phyloP scores from a whole-genome alignment of 139 green algal species.

The Volvox reticuliferus region DNA sequence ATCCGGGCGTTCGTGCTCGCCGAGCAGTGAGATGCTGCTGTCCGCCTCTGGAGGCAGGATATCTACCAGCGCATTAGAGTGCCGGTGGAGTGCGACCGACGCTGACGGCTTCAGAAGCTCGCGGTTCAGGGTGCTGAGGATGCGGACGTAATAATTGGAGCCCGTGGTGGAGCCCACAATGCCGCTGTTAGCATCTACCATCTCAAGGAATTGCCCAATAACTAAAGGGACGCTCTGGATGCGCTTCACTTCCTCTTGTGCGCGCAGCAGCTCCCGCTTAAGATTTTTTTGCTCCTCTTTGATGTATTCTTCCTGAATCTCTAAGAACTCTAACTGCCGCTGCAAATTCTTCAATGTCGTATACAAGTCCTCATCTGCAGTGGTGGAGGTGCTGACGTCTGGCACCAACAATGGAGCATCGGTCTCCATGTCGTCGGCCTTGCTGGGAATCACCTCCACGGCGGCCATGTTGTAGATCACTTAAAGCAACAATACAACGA shows the following conservation, averaged over 20 bases:
- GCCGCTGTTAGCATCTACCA: constrained; percentile 95
- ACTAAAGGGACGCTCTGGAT: constrained; percentile 98
- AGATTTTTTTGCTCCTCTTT: constrained; percentile 99
- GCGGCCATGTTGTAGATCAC: constrained; percentile 24
- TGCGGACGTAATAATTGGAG: constrained; percentile 93
- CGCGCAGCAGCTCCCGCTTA: constrained; percentile 97
- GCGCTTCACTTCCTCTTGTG: constrained; percentile 98
- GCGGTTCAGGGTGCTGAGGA: constrained; percentile 96
- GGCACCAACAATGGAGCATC: constrained; percentile 12
- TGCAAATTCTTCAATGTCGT: constrained; percentile 94
- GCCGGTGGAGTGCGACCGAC: constrained; percentile 96
- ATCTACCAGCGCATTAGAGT: constrained; percentile 99
- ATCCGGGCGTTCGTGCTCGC: constrained; percentile 92
- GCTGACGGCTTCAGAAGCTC: constrained; percentile 97
- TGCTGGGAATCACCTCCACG: constrained; percentile 28
- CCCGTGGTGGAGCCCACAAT: constrained; percentile 98
- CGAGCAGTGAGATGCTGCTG: constrained; percentile 95
- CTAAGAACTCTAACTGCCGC: constrained; percentile 96
- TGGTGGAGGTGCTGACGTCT: neutral
- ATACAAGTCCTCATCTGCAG: constrained; percentile 84
- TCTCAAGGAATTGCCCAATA: constrained; percentile 99
- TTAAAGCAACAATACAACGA: too few species aligned
- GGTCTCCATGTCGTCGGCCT: constrained; percentile 54
- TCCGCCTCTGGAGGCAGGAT: constrained; percentile 98
- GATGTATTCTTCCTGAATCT: constrained; percentile 99